These are phyloP conservation scores for Telopea speciosissima DNA, from an alignment of 177 flowering plant genomes.

Conservation along the genomic window DNA sequence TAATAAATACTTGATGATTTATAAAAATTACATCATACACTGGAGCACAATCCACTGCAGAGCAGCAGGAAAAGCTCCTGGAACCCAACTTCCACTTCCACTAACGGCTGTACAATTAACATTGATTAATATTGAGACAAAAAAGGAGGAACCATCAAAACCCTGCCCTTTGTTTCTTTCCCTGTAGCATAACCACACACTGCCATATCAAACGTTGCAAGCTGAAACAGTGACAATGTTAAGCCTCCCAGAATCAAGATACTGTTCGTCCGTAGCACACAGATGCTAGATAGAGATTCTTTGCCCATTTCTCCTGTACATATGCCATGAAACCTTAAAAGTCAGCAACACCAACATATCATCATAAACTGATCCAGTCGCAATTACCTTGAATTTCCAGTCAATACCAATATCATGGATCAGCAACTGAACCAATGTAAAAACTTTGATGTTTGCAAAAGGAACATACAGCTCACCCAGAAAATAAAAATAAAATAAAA, in stretches of 20 bases:
- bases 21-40: background rate
- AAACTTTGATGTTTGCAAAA: background rate
- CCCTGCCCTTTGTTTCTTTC: background rate
- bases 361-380: background rate
- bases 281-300: constrained; percentile 52
- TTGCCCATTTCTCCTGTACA: constrained; percentile 67
- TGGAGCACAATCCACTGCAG: background rate
- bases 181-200: background rate
- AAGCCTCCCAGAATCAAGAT: constrained; percentile 22
- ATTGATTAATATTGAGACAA: background rate
- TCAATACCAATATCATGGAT: background rate
- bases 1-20: background rate
- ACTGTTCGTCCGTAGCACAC: constrained; percentile 60
- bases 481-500: too few species aligned
- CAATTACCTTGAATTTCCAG: background rate
- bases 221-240: background rate
- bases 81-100: background rate
- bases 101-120: background rate
- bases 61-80: background rate
- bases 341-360: constrained; percentile 5
- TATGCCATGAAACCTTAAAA: constrained; percentile 4
- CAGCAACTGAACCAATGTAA: background rate
- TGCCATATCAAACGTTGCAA: background rate
- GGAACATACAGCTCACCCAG: background rate
- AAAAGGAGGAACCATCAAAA: too few species aligned